These are phyloP conservation scores for Yamadazyma oceani DNA, from an alignment of 1,139 yeast genomes.

Conservation along the genomic window DNA sequence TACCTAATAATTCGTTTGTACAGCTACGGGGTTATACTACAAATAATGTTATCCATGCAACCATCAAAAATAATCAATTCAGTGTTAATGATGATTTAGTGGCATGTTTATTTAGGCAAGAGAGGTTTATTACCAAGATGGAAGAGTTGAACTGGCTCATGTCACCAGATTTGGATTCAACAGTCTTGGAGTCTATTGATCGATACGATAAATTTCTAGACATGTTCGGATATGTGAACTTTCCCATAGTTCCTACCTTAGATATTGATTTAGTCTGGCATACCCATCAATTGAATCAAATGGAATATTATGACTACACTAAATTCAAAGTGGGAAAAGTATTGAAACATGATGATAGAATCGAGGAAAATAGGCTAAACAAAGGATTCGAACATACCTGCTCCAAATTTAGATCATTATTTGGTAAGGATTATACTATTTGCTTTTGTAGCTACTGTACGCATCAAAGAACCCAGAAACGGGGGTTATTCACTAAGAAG, in stretches of 20 bases:
- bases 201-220: conserved; percentile 29
- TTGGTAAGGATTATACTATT: conserved; percentile 15
- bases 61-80: conserved; percentile 3
- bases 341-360: conserved; percentile 21
- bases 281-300: conserved; percentile 34
- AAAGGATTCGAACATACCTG: conserved; percentile 16
- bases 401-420: conserved; percentile 11
- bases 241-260: conserved; percentile 35
- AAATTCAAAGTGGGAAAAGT: conserved; percentile 5
- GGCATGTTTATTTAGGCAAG: conserved; percentile 36
- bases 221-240: conserved; percentile 11
- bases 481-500: conserved; percentile 1
- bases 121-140: conserved; percentile 33
- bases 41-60: conserved; percentile 5
- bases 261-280: conserved; percentile 45
- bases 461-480: conserved; percentile 3
- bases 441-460: conserved; percentile 14
- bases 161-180: conserved; percentile 21
- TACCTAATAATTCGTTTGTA: neutral
- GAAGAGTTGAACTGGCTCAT: conserved; percentile 29
- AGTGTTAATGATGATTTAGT: conserved; percentile 30
- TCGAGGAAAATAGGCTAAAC: conserved; percentile 17
- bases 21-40: conserved; percentile 6
- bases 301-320: conserved; percentile 19
- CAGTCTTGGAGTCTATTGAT: conserved; percentile 20